Evolutionary conservation across 2,329 filamentous ascomycete species (phyloP), one percentile per base, ranked within the genome.

Genomic region (Cercospora citrullina): DNA sequence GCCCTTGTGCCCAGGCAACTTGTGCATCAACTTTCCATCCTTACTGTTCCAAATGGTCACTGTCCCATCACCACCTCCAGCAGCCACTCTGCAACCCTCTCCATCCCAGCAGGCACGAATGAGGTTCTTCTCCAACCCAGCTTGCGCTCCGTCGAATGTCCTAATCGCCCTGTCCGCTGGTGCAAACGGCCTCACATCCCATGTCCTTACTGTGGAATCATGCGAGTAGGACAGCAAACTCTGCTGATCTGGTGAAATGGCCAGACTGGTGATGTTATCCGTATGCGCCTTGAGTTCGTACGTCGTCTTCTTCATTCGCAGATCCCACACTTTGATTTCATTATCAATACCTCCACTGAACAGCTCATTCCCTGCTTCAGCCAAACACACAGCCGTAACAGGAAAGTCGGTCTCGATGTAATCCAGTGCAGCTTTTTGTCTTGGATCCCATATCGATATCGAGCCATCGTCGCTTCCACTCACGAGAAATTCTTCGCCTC

Each of bases 331-430:
- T 75, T 94, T 93, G 78, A 99, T 96, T 74, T 96, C 93, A 77
- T 98, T 97, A 81, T 98, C 95, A 73, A 99, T 97, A 23, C 94
- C 92, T 58, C 94, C 94, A 6, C 92, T 91, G 79, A 95, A 99
- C 28, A 99, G 88, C 81, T 98, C 95, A 78, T 97, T 97, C 18
- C 95, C 95, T 1, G 94, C 93, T 78, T 97, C 93, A 0, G 94
- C 90, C n/a, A 98, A 84, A 16, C 93, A 92, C 5, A 98, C 88
- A 0, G 94, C 91, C 1, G 95, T 98, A 66, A 99, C 89, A 1
- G 95, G 95, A 69, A 96, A 96, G 69, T 95, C 91, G 0, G 94
- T 97, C 77, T 94, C 89, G 70, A 98, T 90, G 74, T 94, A 93
- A 75, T 96, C 92, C 66, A 91, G 87, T 0, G 93, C 94, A 64